Evolutionary conservation across 192 early-diverging fungal genomes (phyloP), one percentile per base, ranked within the genome.

Genomic region (Pilaira anomala): DNA sequence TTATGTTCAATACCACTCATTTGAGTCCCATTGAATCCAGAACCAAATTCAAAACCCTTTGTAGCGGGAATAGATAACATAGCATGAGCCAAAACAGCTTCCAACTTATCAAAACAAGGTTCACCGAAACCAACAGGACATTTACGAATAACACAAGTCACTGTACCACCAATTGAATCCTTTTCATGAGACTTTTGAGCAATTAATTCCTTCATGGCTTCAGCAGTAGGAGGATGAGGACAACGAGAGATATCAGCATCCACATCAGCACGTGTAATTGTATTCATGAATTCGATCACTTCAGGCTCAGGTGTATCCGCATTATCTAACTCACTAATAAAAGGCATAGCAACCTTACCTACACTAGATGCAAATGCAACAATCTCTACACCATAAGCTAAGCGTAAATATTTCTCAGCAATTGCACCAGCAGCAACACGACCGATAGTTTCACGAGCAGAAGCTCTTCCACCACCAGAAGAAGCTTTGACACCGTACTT

Each of bases 31-130:
- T 80, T 79, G 68, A 96, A 91, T 19, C 97, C 97, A 45, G 88
- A 91, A 0, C 97, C 97, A 52, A 98, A 89, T 74, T 99, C 97
- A 72, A 99, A 99, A 18, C 92, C 91, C 74, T 99, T 99, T 19
- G 97, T 99, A 3, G 97, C 95, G 7, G 97, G 97, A 60, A 99
- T 96, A 21, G 94, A 96, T 60, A 99, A 76, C 97, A 99, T 99
- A 7, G 95, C 97, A 68, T 99, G 96, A 7, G 97, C 97, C 54
- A 99, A 77, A 63, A 87, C 76, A 13, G 97, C 96, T 77, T 99
- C 96, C 28, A 98, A 79, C 73, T 99, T 99, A 73, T 99, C 97
- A 67, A 99, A 99, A 76, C 92, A 93, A 14, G 97, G 97, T 75
- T 99, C 97, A 54, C 97, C 97, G 39, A 99, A 80, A 3, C 97